Evolutionary conservation across 2,329 filamentous ascomycete genomes (phyloP), one percentile per base, ranked within the genome.

Genomic region (Fusarium clavum): DNA sequence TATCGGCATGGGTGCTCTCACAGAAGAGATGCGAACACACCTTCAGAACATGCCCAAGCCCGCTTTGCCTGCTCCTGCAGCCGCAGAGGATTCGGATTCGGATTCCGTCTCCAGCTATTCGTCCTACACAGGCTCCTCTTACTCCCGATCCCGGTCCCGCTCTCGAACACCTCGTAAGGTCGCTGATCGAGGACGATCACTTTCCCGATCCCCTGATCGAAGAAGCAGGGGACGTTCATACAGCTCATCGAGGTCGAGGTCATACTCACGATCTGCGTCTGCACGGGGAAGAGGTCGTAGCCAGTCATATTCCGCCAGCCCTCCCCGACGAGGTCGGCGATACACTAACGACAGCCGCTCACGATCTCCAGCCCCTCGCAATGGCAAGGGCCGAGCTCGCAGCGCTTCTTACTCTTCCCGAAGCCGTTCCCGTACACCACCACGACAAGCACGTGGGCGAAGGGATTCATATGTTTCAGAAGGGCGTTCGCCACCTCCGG

Each of bases 1-100:
- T 76, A 97, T 99, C 75, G 94, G 94, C 62, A 97, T 99, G 92
- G 96, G 96, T 78, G 90, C 89, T 25, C 86, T 99, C 67, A 99
- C 96, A 3, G 96, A 99, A 78, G 92, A 94, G 72, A 97, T 98
- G 94, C 91, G 96, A 79, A 93, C 97, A 76, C 90, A 91, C 77
- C 86, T 99, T 60, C 92, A 94, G 79, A 97, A 94, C 77, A 89
- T 97, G 81, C 94, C 94, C 14, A 96, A 97, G 78, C 94, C 94
- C 5, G 87, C 92, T 3, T 83, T 92, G 25, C 92, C 92, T 8
- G 89, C 93, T 3, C 83, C 92, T 24, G 83, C 84, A 22, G 83
- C 84, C 12, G 65, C 69, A 11, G 83, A 84, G 34, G 85, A 89
- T 51, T 91, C 90, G 1, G 90, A 91, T 65, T 90, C 90, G 1